These are phyloP conservation scores for Knufia petricola DNA, from an alignment of 2,329 filamentous ascomycete genomes.

Conservation along the genomic window DNA sequence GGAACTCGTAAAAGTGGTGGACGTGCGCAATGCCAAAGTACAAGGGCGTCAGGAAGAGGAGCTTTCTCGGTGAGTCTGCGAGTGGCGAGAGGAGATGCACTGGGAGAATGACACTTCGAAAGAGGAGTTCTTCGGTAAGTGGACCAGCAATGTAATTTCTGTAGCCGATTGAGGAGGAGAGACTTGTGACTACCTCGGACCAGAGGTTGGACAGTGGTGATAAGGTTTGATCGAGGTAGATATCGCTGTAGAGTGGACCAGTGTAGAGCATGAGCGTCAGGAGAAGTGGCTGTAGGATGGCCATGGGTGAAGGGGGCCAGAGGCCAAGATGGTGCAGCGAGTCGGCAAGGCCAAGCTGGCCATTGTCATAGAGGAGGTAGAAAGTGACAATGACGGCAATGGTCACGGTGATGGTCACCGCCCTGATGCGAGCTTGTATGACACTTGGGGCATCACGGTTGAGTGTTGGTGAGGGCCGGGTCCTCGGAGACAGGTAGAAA, in stretches of 20 bases:
- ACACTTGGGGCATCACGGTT: slow-evolving; percentile 82
- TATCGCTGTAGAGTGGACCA: slow-evolving; percentile 71
- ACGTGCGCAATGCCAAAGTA: slow-evolving; percentile 90
- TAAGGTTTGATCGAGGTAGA: slow-evolving; percentile 57
- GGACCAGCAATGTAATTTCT: slow-evolving; percentile 82
- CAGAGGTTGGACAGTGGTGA: slow-evolving; percentile 1
- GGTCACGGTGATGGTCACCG: slow-evolving; percentile 66
- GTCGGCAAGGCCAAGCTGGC: slow-evolving; percentile 41
- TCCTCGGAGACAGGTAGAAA: slow-evolving; percentile 73
- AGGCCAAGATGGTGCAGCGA: slow-evolving; percentile 65
- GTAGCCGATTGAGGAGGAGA: slow-evolving; percentile 70
- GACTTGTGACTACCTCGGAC: slow-evolving; percentile 37
- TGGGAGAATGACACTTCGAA: slow-evolving; percentile 76
- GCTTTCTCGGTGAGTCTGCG: slow-evolving; percentile 36
- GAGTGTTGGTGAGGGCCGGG: slow-evolving; percentile 67
- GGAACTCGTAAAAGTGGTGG: slow-evolving; percentile 94
- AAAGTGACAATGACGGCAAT: slow-evolving; percentile 58
- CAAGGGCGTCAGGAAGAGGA: slow-evolving; percentile 73
- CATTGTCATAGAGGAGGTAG: slow-evolving; percentile 51
- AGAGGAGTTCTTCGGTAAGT: slow-evolving; percentile 85
- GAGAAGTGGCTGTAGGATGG: slow-evolving; percentile 54
- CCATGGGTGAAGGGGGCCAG: slow-evolving; percentile 62
- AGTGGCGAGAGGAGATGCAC: slow-evolving; percentile 65
- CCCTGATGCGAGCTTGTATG: slow-evolving; percentile 75
- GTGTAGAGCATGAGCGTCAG: slow-evolving; percentile 71